A percentile compares a stretch with the other conserved stretches of the same genome.
These are phyloP conservation scores for Pseudogymnoascus sp. DNA, from an alignment of 2,329 filamentous ascomycete genomes.

Conservation along the genomic window DNA sequence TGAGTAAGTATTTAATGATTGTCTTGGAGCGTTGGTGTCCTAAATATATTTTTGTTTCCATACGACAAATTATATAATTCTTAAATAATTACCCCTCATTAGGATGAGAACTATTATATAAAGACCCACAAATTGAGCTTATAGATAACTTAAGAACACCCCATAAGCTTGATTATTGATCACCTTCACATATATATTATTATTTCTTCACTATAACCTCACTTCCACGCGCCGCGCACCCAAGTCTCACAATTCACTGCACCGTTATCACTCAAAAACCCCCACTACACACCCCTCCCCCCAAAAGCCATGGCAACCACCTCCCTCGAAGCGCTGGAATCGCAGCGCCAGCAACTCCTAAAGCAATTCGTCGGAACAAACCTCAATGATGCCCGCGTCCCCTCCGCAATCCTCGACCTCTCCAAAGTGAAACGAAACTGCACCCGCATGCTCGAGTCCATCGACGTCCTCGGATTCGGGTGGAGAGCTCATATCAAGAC, in stretches of 20 bases:
- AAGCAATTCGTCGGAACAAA: constrained; percentile 48
- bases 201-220: background rate
- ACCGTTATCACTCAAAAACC: background rate
- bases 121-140: background rate
- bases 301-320: constrained; percentile 19
- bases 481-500: constrained; percentile 78
- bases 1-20: background rate
- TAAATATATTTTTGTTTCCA: background rate
- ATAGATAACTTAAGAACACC: background rate
- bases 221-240: background rate
- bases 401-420: constrained; percentile 59
- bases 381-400: constrained; percentile 52
- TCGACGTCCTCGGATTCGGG: constrained; percentile 47
- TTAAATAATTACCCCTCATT: background rate
- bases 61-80: background rate
- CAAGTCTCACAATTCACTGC: background rate
- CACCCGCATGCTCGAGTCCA: constrained; percentile 58
- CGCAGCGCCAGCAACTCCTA: constrained; percentile 30
- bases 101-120: background rate
- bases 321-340: constrained; percentile 19
- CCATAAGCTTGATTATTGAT: background rate
- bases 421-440: constrained; percentile 61
- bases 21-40: background rate
- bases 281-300: background rate
- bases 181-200: background rate